phyloP scores from a whole-genome alignment of 306 rosid species.

The Mimosa pudica region DNA sequence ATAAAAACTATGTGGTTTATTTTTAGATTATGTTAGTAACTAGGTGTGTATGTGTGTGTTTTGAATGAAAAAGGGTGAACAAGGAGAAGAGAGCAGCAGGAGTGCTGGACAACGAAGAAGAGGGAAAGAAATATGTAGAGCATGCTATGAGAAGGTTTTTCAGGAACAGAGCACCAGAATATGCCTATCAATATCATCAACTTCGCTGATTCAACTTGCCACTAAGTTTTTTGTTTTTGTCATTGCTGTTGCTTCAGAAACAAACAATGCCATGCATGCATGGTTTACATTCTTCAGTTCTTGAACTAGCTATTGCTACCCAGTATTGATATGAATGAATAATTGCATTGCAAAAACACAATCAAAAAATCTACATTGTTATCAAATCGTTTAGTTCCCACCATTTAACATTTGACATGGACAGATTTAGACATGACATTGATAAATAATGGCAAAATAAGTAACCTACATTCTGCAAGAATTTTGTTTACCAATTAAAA shows the following conservation, averaged over 20 bases:
- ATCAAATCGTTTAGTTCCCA: not conserved
- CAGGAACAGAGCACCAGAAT: slow-evolving; percentile 72
- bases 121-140: slow-evolving; percentile 80
- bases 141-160: slow-evolving; percentile 67
- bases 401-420: not conserved
- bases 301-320: not conserved
- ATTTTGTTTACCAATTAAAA: not conserved
- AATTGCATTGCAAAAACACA: not conserved
- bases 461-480: not conserved
- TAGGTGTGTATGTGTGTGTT: not conserved
- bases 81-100: slow-evolving; percentile 68
- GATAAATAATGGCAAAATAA: too few relatives aligned
- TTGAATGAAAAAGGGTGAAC: slow-evolving; percentile 42
- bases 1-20: too few relatives aligned
- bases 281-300: not conserved
- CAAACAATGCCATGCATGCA: not conserved
- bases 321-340: not conserved
- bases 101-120: slow-evolving; percentile 74
- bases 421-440: too few relatives aligned
- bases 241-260: not conserved
- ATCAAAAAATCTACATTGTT: not conserved
- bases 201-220: slow-evolving; percentile 49
- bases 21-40: not conserved
- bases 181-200: slow-evolving; percentile 66
- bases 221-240: slow-evolving; percentile 21